These are phyloP conservation scores for Botryotinia narcissicola DNA, from an alignment of 2,329 filamentous ascomycete species.

Conservation along the genomic window DNA sequence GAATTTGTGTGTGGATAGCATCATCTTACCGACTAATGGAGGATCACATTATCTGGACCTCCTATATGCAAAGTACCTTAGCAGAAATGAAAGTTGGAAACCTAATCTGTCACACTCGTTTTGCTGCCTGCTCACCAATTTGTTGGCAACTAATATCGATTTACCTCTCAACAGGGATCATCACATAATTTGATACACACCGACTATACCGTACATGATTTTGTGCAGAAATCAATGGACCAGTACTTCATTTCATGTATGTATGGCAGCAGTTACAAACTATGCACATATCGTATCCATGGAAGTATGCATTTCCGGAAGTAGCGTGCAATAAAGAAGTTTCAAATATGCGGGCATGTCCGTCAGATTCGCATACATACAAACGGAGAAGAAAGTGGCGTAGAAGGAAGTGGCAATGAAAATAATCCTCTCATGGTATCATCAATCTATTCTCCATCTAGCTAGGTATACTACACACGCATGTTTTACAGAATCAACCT, in stretches of 20 bases:
- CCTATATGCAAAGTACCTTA: not conserved
- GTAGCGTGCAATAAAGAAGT: not conserved
- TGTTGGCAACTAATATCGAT: not conserved
- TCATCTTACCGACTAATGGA: not conserved
- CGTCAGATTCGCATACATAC: not conserved
- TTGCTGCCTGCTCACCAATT: not conserved
- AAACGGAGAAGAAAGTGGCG: not conserved
- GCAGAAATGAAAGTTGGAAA: not conserved
- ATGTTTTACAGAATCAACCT: conserved; percentile 60
- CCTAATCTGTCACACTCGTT: not conserved
- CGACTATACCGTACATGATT: not conserved
- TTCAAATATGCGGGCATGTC: not conserved
- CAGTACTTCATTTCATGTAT: not conserved
- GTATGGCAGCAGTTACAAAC: not conserved
- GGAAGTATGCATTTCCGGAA: not conserved
- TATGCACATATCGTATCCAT: not conserved
- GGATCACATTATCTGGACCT: not conserved
- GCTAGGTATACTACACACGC: conserved; percentile 24
- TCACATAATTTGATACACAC: not conserved
- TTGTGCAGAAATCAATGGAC: not conserved
- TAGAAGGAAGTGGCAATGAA: not conserved
- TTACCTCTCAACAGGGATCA: not conserved
- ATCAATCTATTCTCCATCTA: conserved; percentile 26
- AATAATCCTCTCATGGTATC: conserved; percentile 3
- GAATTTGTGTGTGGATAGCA: not conserved